A percentile compares a stretch with the other conserved stretches of the same genome.
phyloP scores from a whole-genome alignment of 768 basidiomycete species.

The Amanita brunnescens region DNA sequence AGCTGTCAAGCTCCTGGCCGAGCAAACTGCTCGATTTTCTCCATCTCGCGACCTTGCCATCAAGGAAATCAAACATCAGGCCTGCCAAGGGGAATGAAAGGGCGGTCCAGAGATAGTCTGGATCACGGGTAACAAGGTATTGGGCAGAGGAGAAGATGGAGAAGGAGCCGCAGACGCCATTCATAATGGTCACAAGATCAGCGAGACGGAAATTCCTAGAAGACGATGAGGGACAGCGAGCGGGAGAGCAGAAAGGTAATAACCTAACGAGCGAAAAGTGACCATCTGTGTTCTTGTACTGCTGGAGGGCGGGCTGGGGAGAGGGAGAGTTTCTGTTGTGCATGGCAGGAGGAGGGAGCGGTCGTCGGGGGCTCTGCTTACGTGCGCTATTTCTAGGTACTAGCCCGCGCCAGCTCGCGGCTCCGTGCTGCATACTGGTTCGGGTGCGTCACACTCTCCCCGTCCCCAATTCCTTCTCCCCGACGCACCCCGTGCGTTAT shows the following conservation, averaged over 20 bases:
- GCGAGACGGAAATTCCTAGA: slow-evolving; percentile 93
- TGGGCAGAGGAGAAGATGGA: slow-evolving; percentile 90
- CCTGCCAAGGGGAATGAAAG: slow-evolving; percentile 84
- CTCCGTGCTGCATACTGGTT: slow-evolving; percentile 82
- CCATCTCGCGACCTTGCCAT: slow-evolving; percentile 98
- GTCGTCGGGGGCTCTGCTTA: background rate
- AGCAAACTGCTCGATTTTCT: slow-evolving; percentile 91
- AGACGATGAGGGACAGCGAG: background rate
- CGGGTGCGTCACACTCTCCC: slow-evolving; percentile 89
- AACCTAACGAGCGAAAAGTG: slow-evolving; percentile 98
- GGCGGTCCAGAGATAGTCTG: slow-evolving; percentile 79
- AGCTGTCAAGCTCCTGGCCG: slow-evolving; percentile 94
- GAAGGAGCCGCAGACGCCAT: slow-evolving; percentile 95
- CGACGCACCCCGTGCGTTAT: slow-evolving; percentile 87
- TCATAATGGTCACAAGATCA: slow-evolving; percentile 97
- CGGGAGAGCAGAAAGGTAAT: slow-evolving; percentile 11
- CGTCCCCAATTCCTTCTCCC: slow-evolving; percentile 80
- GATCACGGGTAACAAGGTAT: slow-evolving; percentile 76
- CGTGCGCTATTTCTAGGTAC: slow-evolving; percentile 11
- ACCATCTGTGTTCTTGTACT: slow-evolving; percentile 84
- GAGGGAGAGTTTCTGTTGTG: background rate
- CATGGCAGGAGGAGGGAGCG: background rate
- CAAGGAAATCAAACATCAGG: slow-evolving; percentile 95
- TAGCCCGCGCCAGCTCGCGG: slow-evolving; percentile 49
- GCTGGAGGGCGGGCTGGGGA: slow-evolving; percentile 35